These are phyloP conservation scores for Helichrysum umbraculigerum DNA, from an alignment of 129 eudicot species.

Conservation along the genomic window DNA sequence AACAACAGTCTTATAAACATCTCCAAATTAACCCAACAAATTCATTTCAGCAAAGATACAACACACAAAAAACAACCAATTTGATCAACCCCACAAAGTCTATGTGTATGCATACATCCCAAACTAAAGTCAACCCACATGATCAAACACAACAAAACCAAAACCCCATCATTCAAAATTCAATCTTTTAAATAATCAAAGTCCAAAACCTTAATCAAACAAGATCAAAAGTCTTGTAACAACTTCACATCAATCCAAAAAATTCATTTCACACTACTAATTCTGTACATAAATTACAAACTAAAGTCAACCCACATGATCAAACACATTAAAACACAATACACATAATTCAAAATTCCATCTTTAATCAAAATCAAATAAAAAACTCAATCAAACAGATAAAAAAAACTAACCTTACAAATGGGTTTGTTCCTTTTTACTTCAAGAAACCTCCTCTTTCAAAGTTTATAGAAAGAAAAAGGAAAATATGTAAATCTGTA, in stretches of 20 bases:
- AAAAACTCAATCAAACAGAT: neutral
- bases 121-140: conserved; percentile 6
- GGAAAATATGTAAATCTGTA: conserved; percentile 24
- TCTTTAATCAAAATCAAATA: neutral
- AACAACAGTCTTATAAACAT: neutral
- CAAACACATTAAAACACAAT: conserved; percentile 1
- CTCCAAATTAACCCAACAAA: neutral
- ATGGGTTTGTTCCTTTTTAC: conserved; percentile 7
- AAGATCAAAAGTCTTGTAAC: neutral
- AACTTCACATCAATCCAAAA: neutral
- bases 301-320: conserved; percentile 6
- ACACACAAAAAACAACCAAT: neutral
- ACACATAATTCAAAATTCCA: neutral
- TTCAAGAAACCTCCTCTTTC: conserved; percentile 5
- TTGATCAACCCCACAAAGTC: neutral
- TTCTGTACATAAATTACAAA: neutral
- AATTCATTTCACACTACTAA: neutral
- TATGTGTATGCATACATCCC: neutral
- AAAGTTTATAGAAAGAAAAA: conserved; percentile 24
- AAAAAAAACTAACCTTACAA: conserved; percentile 1
- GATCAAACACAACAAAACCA: neutral
- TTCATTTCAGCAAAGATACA: neutral
- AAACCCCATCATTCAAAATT: conserved; percentile 1
- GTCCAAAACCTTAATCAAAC: neutral
- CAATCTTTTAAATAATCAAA: neutral